Percentiles rank a stretch among this genome's conserved stretches.
These are phyloP conservation scores for Trichoderma gracile DNA, from an alignment of 2,329 filamentous ascomycete species.

Conservation along the genomic window DNA sequence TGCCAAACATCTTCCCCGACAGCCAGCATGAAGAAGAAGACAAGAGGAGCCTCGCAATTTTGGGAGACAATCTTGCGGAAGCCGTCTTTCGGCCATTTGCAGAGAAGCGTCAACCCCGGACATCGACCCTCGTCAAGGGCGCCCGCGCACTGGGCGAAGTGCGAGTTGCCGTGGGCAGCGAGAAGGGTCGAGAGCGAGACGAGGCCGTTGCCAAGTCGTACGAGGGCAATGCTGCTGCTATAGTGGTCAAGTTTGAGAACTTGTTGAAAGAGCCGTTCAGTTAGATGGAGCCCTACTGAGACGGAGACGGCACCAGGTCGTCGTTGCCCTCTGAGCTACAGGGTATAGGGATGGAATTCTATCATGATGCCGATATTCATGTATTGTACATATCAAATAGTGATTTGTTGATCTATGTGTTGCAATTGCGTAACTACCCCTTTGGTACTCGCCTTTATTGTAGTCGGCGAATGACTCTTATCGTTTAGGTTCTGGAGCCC, in stretches of 20 bases:
- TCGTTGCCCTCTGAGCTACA: too few species aligned
- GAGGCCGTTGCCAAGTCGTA: slow-evolving; percentile 11
- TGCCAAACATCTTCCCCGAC: slow-evolving; percentile 19
- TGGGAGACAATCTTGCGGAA: slow-evolving; percentile 17
- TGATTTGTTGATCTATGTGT: too few species aligned
- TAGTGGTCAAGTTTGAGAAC: slow-evolving; percentile 23
- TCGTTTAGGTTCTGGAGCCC: neutral
- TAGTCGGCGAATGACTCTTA: slow-evolving; percentile 1
- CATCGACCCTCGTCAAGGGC: slow-evolving; percentile 30
- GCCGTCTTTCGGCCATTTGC: slow-evolving; percentile 27
- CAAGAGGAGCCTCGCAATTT: neutral
- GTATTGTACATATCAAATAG: too few species aligned
- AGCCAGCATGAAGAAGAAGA: slow-evolving; percentile 7
- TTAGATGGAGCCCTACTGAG: neutral
- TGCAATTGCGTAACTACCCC: too few species aligned
- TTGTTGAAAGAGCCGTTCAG: slow-evolving; percentile 21
- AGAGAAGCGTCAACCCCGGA: slow-evolving; percentile 31
- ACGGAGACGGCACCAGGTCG: too few species aligned
- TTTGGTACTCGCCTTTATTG: neutral
- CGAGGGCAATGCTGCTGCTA: neutral
- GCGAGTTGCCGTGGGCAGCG: slow-evolving; percentile 28
- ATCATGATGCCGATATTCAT: too few species aligned
- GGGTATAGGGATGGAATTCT: too few species aligned
- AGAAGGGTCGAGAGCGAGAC: slow-evolving; percentile 26
- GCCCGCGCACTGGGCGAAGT: slow-evolving; percentile 29